Evolutionary conservation across 495 filamentous ascomycete species (phyloP).

Genomic region (Stereocaulon alpinum): DNA sequence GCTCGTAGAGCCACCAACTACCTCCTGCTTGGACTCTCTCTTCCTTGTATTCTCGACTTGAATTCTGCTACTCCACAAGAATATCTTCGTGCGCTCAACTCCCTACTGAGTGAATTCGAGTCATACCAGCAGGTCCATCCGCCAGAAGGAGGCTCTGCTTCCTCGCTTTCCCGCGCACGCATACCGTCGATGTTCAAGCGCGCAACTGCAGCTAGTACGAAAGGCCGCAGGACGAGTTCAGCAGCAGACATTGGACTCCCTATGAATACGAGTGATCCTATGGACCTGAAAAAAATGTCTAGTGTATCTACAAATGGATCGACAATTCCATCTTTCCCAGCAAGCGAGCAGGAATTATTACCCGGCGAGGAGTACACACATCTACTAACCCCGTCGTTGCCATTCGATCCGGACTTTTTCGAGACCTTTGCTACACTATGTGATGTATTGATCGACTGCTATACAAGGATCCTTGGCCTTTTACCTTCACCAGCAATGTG

Average conservation of each 20-base stretch:
- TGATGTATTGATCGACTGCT: slow-evolving; percentile 89
- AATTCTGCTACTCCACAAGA: slow-evolving; percentile 66
- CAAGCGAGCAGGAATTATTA: slow-evolving; percentile 43
- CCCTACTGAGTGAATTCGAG: slow-evolving; percentile 84
- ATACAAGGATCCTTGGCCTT: slow-evolving; percentile 63
- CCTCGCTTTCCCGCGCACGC: slow-evolving; percentile 63
- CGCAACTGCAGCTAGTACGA: slow-evolving; percentile 46
- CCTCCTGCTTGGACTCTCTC: slow-evolving; percentile 80
- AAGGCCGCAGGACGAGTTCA: slow-evolving; percentile 62
- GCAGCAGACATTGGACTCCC: slow-evolving; percentile 54
- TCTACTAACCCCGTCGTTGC: slow-evolving; percentile 80
- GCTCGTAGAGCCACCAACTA: slow-evolving; percentile 84
- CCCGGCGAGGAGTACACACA: slow-evolving; percentile 75
- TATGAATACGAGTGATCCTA: slow-evolving; percentile 44
- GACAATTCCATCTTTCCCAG: slow-evolving; percentile 36
- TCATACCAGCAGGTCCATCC: slow-evolving; percentile 78
- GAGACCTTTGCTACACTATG: slow-evolving; percentile 96
- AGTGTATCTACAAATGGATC: slow-evolving; percentile 32
- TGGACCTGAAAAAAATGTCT: slow-evolving; percentile 39
- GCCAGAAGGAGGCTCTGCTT: slow-evolving; percentile 57
- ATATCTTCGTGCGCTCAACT: slow-evolving; percentile 78
- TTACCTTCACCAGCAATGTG: slow-evolving; percentile 59
- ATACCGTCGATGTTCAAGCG: slow-evolving; percentile 87
- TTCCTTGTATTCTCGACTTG: slow-evolving; percentile 81
- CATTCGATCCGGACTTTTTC: slow-evolving; percentile 96